Percentiles rank a stretch among this genome's conserved stretches.
Evolutionary conservation across 1,139 yeast species (phyloP).

Genomic region (Geotrichum europaeum): DNA sequence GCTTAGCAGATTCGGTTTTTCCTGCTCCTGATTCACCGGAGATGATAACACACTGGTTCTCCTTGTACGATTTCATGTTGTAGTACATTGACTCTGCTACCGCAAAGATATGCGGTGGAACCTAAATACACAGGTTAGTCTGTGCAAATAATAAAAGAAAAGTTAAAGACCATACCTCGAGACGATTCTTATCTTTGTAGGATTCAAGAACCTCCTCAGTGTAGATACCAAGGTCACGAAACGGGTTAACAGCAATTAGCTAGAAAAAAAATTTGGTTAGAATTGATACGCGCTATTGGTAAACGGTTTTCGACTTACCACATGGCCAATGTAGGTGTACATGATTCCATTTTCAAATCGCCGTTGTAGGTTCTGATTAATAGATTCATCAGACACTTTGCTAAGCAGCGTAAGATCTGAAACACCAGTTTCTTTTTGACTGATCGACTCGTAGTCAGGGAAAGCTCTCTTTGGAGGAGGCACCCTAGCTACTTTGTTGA

Average conservation of each 20-base stretch:
- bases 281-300: not conserved
- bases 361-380: conserved; percentile 84
- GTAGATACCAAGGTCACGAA: conserved; percentile 91
- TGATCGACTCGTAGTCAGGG: conserved; percentile 87
- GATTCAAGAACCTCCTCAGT: conserved; percentile 67
- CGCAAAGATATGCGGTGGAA: conserved; percentile 98
- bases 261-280: conserved; percentile 7
- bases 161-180: conserved; percentile 48
- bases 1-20: conserved; percentile 96
- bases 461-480: conserved; percentile 43
- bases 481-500: conserved; percentile 53
- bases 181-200: conserved; percentile 84
- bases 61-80: conserved; percentile 88
- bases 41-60: conserved; percentile 94
- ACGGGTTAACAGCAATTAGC: conserved; percentile 92
- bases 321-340: conserved; percentile 46
- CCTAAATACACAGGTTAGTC: conserved; percentile 20
- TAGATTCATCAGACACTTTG: conserved; percentile 83
- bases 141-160: not conserved
- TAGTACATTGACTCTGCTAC: conserved; percentile 97
- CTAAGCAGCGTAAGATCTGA: conserved; percentile 87
- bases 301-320: conserved; percentile 20
- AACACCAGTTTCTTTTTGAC: conserved; percentile 96
- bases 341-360: conserved; percentile 85
- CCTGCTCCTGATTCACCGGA: conserved; percentile 99